These are phyloP conservation scores for Chlamydomonas reinhardtii DNA, from an alignment of 163 green algal genomes.

Conservation along the genomic window DNA sequence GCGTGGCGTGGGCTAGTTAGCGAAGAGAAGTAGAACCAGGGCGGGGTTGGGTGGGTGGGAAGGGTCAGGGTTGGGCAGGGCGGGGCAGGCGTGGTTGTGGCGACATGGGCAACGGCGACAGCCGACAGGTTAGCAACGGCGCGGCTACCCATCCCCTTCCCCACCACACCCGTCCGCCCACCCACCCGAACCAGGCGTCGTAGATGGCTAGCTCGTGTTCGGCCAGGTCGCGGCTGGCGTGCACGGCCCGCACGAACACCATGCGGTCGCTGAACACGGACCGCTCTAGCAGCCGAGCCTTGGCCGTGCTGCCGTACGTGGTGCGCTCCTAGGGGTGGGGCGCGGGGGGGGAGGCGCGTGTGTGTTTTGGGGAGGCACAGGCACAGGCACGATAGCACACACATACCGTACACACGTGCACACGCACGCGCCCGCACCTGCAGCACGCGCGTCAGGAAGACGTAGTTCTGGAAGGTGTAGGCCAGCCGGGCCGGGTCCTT, in stretches of 20 bases:
- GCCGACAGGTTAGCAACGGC: no score
- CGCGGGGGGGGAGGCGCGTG: not conserved
- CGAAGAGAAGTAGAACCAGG: no score
- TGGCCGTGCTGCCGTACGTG: conserved; percentile 44
- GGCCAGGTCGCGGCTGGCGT: conserved; percentile 85
- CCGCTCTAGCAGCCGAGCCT: conserved; percentile 92
- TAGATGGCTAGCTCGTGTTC: conserved; percentile 91
- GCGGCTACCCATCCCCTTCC: not conserved
- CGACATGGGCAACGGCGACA: no score
- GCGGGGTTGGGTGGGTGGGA: no score
- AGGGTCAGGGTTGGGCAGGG: no score
- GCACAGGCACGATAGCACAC: no score
- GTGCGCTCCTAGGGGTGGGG: conserved; percentile 53
- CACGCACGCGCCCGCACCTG: conserved; percentile 65
- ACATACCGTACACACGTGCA: no score
- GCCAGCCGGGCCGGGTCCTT: conserved; percentile 88
- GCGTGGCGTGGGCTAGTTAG: no score
- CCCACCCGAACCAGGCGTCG: conserved; percentile 85
- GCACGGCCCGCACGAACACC: conserved; percentile 96
- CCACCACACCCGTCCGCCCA: not conserved
- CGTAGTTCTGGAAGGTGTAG: conserved; percentile 99
- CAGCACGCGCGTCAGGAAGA: conserved; percentile 94
- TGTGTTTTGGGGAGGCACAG: no score
- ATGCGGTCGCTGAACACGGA: conserved; percentile 97
- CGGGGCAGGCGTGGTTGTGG: no score